Evolutionary conservation across 192 early-diverging fungal species (phyloP).

Genomic region (Coemansia sp.): DNA sequence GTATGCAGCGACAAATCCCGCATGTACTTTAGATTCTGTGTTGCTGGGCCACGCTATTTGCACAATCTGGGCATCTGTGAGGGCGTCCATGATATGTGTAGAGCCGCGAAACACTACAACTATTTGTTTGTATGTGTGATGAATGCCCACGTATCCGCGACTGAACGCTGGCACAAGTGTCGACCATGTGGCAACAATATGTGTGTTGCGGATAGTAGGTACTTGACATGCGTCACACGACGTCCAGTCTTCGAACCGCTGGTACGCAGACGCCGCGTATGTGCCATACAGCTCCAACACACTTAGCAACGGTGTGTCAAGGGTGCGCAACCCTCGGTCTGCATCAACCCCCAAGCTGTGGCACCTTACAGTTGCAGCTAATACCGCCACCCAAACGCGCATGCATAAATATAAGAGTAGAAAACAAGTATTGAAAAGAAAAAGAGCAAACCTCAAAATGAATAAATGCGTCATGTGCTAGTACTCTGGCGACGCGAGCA

Average conservation of each 20-base stretch:
- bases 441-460: slow-evolving; percentile 6
- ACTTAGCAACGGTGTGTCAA: background rate
- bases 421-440: background rate
- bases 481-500: slow-evolving; percentile 47
- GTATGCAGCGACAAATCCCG: slow-evolving; percentile 42
- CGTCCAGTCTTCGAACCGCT: slow-evolving; percentile 35
- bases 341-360: background rate
- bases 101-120: slow-evolving; percentile 38
- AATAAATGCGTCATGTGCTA: slow-evolving; percentile 4
- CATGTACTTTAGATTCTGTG: slow-evolving; percentile 17
- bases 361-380: background rate
- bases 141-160: slow-evolving; percentile 32
- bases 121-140: slow-evolving; percentile 5
- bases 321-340: background rate
- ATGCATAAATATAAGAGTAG: background rate
- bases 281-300: slow-evolving; percentile 21
- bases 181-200: slow-evolving; percentile 22
- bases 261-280: slow-evolving; percentile 34
- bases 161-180: slow-evolving; percentile 27
- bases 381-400: background rate
- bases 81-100: slow-evolving; percentile 32
- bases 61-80: slow-evolving; percentile 19
- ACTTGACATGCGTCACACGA: slow-evolving; percentile 8
- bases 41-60: slow-evolving; percentile 20
- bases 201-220: slow-evolving; percentile 13